phyloP scores from a whole-genome alignment of 176 grass and related monocot genomes.

The Pharus latifolius region DNA sequence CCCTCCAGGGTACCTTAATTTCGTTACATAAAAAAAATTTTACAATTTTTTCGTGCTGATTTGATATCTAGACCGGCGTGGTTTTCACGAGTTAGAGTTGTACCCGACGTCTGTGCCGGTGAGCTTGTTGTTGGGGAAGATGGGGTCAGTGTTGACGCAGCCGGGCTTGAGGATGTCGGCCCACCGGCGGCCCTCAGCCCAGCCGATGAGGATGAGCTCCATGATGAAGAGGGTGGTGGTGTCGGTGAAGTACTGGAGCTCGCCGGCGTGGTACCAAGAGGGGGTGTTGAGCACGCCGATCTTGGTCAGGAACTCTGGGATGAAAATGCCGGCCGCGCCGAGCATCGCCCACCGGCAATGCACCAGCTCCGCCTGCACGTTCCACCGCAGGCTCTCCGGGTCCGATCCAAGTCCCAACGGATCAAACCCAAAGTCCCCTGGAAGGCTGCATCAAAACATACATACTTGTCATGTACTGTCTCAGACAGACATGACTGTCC shows the following conservation, averaged over 20 bases:
- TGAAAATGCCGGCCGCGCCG: slow-evolving; percentile 87
- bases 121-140: slow-evolving; percentile 94
- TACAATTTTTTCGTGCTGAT: no score
- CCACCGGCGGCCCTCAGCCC: slow-evolving; percentile 90
- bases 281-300: slow-evolving; percentile 86
- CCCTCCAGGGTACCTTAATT: slow-evolving; percentile 64
- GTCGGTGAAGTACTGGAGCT: slow-evolving; percentile 90
- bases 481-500: neutral
- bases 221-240: slow-evolving; percentile 93
- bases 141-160: slow-evolving; percentile 75
- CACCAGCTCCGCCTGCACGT: slow-evolving; percentile 83
- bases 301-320: slow-evolving; percentile 89
- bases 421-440: slow-evolving; percentile 94
- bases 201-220: slow-evolving; percentile 80
- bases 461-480: neutral
- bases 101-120: slow-evolving; percentile 86
- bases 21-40: neutral
- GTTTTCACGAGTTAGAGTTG: neutral
- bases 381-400: slow-evolving; percentile 79
- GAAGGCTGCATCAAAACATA: slow-evolving; percentile 57
- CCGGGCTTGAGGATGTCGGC: slow-evolving; percentile 94
- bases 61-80: no score
- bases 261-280: slow-evolving; percentile 79
- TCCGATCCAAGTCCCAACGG: slow-evolving; percentile 87
- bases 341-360: slow-evolving; percentile 99